A percentile compares a stretch with the other conserved stretches of the same genome.
Conservation (phyloP, 2,329 filamentous ascomycete species). For the Trichophyton rubrum region DNA sequence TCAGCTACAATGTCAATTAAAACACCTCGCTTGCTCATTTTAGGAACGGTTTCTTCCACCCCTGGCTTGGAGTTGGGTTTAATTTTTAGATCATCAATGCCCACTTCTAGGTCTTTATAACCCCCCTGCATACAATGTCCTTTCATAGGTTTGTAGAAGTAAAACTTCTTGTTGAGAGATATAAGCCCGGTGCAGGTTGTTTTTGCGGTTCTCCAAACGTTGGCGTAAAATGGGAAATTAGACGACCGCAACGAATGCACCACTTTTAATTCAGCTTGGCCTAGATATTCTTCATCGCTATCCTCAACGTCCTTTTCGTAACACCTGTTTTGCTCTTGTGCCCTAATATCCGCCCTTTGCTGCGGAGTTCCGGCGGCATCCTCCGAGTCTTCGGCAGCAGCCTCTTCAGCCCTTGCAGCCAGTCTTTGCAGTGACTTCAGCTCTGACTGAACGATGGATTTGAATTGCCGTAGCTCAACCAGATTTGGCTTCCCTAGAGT, state of each 20-base stretch:
- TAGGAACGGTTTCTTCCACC: conserved; percentile 8
- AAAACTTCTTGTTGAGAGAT: conserved; percentile 46
- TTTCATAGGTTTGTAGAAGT: conserved; percentile 26
- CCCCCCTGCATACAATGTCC: background rate
- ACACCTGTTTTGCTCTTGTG: conserved; percentile 4
- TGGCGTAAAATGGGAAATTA: conserved; percentile 53
- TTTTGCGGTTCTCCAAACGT: conserved; percentile 52
- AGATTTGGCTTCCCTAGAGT: conserved; percentile 33
- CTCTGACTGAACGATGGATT: conserved; percentile 37
- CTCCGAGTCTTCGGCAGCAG: conserved; percentile 11
- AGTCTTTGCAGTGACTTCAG: conserved; percentile 37
- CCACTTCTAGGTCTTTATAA: conserved; percentile 10
- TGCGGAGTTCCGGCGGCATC: conserved; percentile 7
- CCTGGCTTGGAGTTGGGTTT: conserved; percentile 23
- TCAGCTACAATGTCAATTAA: conserved; percentile 53
- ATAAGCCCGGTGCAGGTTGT: conserved; percentile 41
- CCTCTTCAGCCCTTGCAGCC: conserved; percentile 16
- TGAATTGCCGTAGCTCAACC: conserved; percentile 41
- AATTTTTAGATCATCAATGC: conserved; percentile 7
- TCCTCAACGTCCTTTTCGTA: conserved; percentile 17
- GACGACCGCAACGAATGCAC: conserved; percentile 51
- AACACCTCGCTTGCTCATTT: conserved; percentile 36
- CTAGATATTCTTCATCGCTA: conserved; percentile 9
- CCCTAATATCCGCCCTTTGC: conserved; percentile 10
- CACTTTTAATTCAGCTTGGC: conserved; percentile 22